A percentile compares a stretch with the other conserved stretches of the same genome.
Conservation (phyloP, 805 yeast species). For the Hanseniaspora nectarophila region DNA sequence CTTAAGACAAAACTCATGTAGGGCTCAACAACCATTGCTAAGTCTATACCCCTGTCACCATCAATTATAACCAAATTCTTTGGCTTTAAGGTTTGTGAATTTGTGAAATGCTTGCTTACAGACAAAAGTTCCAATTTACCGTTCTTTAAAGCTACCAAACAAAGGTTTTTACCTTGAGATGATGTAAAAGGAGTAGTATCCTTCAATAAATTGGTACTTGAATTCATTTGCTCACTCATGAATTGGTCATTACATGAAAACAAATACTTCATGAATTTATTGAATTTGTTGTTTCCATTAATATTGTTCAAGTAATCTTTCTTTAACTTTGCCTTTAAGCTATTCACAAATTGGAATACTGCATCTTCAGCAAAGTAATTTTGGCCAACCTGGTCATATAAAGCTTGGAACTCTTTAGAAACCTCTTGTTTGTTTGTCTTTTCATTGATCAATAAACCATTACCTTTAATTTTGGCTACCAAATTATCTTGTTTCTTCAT, state of each 20-base stretch:
- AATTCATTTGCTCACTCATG: conserved; percentile 23
- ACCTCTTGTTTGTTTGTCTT: conserved; percentile 33
- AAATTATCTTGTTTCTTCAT: not conserved
- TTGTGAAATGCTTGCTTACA: conserved; percentile 46
- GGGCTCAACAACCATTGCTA: conserved; percentile 62
- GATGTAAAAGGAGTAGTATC: conserved; percentile 2
- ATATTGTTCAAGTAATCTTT: conserved; percentile 16
- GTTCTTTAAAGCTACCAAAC: conserved; percentile 45
- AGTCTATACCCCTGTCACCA: conserved; percentile 75
- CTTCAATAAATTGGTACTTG: conserved; percentile 19
- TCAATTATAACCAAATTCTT: conserved; percentile 66
- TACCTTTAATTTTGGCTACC: conserved; percentile 27
- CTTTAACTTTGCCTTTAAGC: conserved; percentile 25
- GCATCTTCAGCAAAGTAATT: conserved; percentile 44
- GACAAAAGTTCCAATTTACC: conserved; percentile 62
- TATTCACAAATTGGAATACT: conserved; percentile 32
- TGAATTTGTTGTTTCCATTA: conserved; percentile 18
- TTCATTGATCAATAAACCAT: conserved; percentile 28
- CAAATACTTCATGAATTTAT: conserved; percentile 30
- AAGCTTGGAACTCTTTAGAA: conserved; percentile 37
- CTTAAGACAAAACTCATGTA: conserved; percentile 52
- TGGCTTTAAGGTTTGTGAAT: conserved; percentile 33
- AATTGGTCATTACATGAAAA: conserved; percentile 37
- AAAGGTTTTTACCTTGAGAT: conserved; percentile 19
- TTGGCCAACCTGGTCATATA: conserved; percentile 36